Percentiles rank a stretch among this genome's conserved stretches.
These are phyloP conservation scores for Scortechinia acanthostroma DNA, from an alignment of 2,329 filamentous ascomycete species.

Conservation along the genomic window DNA sequence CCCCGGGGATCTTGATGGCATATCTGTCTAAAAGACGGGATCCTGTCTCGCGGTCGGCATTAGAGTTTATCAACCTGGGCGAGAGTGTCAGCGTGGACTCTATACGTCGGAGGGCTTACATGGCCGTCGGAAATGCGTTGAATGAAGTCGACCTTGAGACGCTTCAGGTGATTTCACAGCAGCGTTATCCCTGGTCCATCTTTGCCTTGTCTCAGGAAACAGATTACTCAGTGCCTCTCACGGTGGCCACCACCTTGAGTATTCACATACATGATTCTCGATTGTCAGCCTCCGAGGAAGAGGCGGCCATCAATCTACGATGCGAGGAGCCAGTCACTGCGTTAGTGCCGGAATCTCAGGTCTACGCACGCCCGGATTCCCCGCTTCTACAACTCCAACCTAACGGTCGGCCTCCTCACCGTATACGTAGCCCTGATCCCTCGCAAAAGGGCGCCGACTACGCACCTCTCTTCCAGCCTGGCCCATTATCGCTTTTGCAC, in stretches of 20 bases:
- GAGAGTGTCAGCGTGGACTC: slow-evolving; percentile 1
- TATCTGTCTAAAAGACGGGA: no score
- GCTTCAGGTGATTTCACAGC: background rate
- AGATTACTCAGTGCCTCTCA: background rate
- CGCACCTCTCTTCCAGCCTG: background rate
- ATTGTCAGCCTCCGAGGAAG: background rate
- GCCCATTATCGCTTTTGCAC: background rate
- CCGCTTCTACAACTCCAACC: background rate
- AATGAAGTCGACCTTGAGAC: slow-evolving; percentile 2
- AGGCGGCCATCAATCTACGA: background rate
- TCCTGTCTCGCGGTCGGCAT: no score
- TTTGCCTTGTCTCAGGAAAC: slow-evolving; percentile 1
- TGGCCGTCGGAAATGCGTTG: background rate
- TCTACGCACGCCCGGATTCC: background rate
- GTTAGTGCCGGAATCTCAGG: background rate
- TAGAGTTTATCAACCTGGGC: background rate
- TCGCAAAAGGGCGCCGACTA: background rate
- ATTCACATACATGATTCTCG: background rate
- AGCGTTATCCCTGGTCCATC: background rate
- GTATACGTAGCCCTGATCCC: background rate
- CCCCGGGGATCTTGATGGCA: background rate
- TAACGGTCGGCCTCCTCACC: background rate
- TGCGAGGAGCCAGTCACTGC: background rate
- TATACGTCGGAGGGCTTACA: background rate
- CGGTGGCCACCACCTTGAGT: background rate